A percentile compares a stretch with the other conserved stretches of the same genome.
Conservation (phyloP, 2,329 filamentous ascomycete genomes). For the Fusarium anguioides region DNA sequence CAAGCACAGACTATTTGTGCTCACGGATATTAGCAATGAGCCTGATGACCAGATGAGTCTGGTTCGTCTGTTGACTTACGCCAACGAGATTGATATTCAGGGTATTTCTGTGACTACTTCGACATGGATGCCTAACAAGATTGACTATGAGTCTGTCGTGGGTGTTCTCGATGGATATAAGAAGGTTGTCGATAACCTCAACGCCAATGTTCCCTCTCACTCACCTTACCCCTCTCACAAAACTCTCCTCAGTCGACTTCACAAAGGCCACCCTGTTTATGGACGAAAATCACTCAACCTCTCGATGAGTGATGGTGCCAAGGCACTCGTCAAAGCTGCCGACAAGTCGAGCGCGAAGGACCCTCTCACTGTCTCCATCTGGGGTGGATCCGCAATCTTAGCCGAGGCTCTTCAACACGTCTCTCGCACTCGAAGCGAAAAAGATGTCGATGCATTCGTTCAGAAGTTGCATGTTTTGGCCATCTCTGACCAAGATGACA, state of each 20-base stretch:
- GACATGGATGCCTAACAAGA: constrained; percentile 54
- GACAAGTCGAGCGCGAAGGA: constrained; percentile 30
- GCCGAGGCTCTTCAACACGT: constrained; percentile 60
- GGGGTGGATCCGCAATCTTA: constrained; percentile 65
- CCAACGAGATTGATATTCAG: constrained; percentile 57
- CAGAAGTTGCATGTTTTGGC: constrained; percentile 61
- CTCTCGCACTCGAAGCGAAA: constrained; percentile 25
- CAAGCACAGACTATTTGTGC: constrained; percentile 52
- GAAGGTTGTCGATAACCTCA: constrained; percentile 46
- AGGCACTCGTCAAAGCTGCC: constrained; percentile 53
- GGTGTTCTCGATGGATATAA: constrained; percentile 32
- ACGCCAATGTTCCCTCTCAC: neutral
- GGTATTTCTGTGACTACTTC: constrained; percentile 59
- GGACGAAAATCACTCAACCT: constrained; percentile 34
- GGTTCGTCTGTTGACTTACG: constrained; percentile 56
- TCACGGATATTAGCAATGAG: constrained; percentile 59
- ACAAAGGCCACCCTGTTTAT: constrained; percentile 33
- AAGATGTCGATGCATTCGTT: constrained; percentile 51
- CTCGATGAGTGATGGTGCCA: constrained; percentile 49
- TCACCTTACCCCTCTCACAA: neutral
- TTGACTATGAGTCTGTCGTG: constrained; percentile 45
- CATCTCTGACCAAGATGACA: constrained; percentile 70
- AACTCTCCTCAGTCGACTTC: neutral
- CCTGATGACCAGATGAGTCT: constrained; percentile 58
- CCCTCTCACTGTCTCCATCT: constrained; percentile 62